phyloP scores from a whole-genome alignment of 371 early-diverging fungal species.

The Parasitella parasitica region DNA sequence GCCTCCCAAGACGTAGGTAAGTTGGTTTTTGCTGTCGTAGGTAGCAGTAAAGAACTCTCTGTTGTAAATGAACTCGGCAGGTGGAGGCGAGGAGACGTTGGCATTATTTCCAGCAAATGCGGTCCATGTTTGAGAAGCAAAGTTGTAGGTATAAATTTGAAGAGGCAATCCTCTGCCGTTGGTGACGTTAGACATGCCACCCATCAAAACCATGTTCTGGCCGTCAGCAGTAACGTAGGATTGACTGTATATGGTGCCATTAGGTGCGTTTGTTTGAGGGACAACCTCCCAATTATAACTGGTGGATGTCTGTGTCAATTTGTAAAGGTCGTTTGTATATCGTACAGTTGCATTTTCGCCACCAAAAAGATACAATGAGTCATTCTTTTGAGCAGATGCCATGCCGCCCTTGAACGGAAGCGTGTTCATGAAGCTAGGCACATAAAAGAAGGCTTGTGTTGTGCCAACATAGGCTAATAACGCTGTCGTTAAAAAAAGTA shows the following conservation, averaged over 20 bases:
- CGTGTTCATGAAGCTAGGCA: slow-evolving; percentile 16
- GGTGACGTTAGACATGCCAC: slow-evolving; percentile 23
- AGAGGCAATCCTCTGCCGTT: not conserved
- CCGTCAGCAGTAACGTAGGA: slow-evolving; percentile 19
- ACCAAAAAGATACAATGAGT: slow-evolving; percentile 28
- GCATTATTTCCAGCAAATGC: slow-evolving; percentile 2
- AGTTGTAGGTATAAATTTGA: slow-evolving; percentile 20
- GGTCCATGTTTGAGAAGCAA: slow-evolving; percentile 21
- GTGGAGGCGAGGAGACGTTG: slow-evolving; percentile 4
- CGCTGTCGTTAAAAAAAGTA: slow-evolving; percentile 8
- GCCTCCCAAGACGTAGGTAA: slow-evolving; percentile 36
- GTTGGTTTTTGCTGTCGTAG: slow-evolving; percentile 12
- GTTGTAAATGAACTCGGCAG: slow-evolving; percentile 14
- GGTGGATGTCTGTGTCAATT: slow-evolving; percentile 19
- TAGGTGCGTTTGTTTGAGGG: slow-evolving; percentile 21
- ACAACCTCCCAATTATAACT: slow-evolving; percentile 23
- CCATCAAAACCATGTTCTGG: slow-evolving; percentile 20
- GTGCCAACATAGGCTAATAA: slow-evolving; percentile 1
- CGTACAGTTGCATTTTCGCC: slow-evolving; percentile 26
- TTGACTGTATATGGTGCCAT: slow-evolving; percentile 18
- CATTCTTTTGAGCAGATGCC: slow-evolving; percentile 27
- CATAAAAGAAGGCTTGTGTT: slow-evolving; percentile 30
- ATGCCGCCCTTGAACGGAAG: slow-evolving; percentile 33
- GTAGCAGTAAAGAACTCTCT: slow-evolving; percentile 21
- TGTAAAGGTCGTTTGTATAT: slow-evolving; percentile 27